These are phyloP conservation scores for Pelargonium myrrhifolium DNA, from an alignment of 441 rosid genomes.

Conservation along the genomic window DNA sequence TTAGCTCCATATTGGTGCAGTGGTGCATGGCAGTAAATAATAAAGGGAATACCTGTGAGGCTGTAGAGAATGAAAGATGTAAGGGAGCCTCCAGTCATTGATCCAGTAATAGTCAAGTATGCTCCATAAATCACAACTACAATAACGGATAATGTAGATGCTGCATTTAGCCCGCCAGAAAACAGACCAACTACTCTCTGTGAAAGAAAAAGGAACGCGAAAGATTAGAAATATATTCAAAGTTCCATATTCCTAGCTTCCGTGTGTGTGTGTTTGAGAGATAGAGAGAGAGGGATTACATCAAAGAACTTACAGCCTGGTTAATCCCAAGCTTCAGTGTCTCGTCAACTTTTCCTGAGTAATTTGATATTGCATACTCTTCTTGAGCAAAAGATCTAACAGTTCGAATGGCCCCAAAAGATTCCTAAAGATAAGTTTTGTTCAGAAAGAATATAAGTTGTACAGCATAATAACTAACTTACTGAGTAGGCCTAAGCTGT, in stretches of 20 bases:
- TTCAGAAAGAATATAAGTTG: not conserved
- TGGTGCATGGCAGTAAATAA: slow-evolving; percentile 3
- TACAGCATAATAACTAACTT: not conserved
- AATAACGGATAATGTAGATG: slow-evolving; percentile 76
- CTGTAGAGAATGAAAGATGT: slow-evolving; percentile 95
- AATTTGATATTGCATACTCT: slow-evolving; percentile 52
- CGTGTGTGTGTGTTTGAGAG: not conserved
- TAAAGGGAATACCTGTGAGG: slow-evolving; percentile 56
- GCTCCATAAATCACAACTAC: slow-evolving; percentile 89
- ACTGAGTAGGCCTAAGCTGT: too few species aligned
- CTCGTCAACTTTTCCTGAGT: slow-evolving; percentile 79
- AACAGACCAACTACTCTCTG: slow-evolving; percentile 78
- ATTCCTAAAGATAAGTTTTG: slow-evolving; percentile 44
- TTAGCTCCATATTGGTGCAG: not conserved
- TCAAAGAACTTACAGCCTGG: slow-evolving; percentile 65
- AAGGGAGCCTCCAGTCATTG: slow-evolving; percentile 76
- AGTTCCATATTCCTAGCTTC: not conserved
- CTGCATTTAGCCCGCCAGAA: slow-evolving; percentile 82
- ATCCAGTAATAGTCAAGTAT: slow-evolving; percentile 68
- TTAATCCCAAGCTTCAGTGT: slow-evolving; percentile 76
- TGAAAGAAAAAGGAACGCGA: slow-evolving; percentile 13
- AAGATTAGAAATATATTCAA: not conserved
- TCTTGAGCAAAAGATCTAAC: slow-evolving; percentile 96
- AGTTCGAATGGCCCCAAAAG: slow-evolving; percentile 90
- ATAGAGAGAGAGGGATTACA: slow-evolving; percentile 10